Evolutionary conservation across 768 basidiomycete species (phyloP).

Genomic region (Rhizopogon vesiculosus): DNA sequence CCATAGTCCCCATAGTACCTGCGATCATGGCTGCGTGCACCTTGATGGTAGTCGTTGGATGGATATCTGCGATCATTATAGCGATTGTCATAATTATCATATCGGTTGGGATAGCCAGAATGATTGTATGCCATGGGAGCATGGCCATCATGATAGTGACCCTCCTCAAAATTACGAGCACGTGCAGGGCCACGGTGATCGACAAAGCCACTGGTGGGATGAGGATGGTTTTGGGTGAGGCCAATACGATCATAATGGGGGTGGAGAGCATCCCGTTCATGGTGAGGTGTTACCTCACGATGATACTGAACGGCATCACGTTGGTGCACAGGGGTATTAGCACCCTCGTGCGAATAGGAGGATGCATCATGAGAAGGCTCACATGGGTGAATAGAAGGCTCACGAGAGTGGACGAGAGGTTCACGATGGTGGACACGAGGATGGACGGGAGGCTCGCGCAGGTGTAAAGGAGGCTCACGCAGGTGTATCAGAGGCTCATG

Average conservation of each 20-base stretch:
- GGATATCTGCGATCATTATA: not conserved
- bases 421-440: not conserved
- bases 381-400: not conserved
- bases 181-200: not conserved
- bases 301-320: too few species aligned
- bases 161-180: not conserved
- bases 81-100: not conserved
- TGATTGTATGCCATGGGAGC: not conserved
- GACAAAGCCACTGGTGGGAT: not conserved
- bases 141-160: not conserved
- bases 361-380: not conserved
- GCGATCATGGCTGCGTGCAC: not conserved
- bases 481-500: not conserved
- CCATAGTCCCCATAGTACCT: constrained; percentile 1
- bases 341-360: not conserved
- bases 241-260: not conserved
- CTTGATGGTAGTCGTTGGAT: not conserved
- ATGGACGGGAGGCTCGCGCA: not conserved
- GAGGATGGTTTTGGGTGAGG: not conserved
- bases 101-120: not conserved
- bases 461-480: not conserved
- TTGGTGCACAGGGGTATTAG: not conserved
- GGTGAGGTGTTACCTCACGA: too few species aligned
- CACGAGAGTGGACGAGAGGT: not conserved
- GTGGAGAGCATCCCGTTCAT: not conserved